These are phyloP conservation scores for Cutaneotrichosporon daszewskae DNA, from an alignment of 1,284 basidiomycete genomes.

Conservation along the genomic window DNA sequence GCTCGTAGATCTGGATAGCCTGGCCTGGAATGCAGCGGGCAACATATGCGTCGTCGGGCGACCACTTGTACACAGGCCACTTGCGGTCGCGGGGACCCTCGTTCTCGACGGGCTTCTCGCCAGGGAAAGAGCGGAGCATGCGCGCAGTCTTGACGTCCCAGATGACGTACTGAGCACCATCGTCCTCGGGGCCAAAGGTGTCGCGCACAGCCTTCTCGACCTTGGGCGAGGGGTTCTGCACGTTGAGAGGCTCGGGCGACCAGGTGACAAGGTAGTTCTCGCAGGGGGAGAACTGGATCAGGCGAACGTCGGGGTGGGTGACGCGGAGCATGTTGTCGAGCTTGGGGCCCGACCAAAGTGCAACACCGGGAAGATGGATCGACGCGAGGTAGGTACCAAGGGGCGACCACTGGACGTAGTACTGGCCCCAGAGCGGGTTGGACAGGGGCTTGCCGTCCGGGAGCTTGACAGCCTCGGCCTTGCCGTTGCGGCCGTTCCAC, in stretches of 20 bases:
- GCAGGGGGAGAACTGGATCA: constrained; percentile 96
- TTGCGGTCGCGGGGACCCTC: constrained; percentile 42
- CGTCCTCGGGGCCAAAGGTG: constrained; percentile 70
- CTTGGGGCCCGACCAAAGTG: constrained; percentile 79
- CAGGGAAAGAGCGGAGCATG: constrained; percentile 87
- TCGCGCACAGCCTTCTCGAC: constrained; percentile 50
- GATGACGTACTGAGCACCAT: constrained; percentile 93
- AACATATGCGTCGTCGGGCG: constrained; percentile 91
- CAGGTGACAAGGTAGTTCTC: constrained; percentile 97
- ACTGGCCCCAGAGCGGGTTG: constrained; percentile 79
- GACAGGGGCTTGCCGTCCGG: constrained; percentile 51
- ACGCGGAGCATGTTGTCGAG: constrained; percentile 58
- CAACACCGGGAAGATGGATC: constrained; percentile 90
- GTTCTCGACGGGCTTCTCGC: constrained; percentile 52
- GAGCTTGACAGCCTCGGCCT: constrained; percentile 66
- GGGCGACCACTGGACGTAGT: constrained; percentile 97
- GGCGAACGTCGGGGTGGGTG: constrained; percentile 89
- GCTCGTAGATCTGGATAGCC: constrained; percentile 93
- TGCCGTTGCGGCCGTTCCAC: constrained; percentile 90
- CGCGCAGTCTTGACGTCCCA: constrained; percentile 96
- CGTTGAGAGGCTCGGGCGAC: constrained; percentile 93
- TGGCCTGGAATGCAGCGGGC: constrained; percentile 82
- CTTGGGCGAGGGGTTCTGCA: constrained; percentile 58
- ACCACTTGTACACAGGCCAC: constrained; percentile 98
- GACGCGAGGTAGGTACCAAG: constrained; percentile 90